Conservation (phyloP, 768 basidiomycete genomes). For the Mycena haematopus region DNA sequence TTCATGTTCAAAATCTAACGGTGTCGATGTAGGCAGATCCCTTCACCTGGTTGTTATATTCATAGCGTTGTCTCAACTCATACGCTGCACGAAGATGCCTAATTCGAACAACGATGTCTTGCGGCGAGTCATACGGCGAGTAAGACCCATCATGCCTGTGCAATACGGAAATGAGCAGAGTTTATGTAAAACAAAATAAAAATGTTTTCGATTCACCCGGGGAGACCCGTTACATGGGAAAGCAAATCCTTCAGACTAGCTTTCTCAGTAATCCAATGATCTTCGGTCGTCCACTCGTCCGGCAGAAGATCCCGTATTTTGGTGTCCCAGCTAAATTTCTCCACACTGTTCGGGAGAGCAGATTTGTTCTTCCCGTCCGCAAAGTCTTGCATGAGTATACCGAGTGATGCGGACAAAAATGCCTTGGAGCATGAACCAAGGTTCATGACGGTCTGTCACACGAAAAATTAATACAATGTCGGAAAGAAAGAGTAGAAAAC, state of each 20-base stretch:
- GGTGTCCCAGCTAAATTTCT: conserved; percentile 44
- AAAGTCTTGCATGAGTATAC: conserved; percentile 51
- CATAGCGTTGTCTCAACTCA: conserved; percentile 41
- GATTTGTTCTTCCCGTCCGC: conserved; percentile 42
- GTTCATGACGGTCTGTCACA: conserved; percentile 43
- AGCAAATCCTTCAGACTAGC: conserved; percentile 45
- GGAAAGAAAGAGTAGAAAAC: conserved; percentile 10
- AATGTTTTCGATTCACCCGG: conserved; percentile 31
- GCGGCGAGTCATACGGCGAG: conserved; percentile 31
- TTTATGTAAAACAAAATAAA: background rate
- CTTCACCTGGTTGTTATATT: conserved; percentile 43
- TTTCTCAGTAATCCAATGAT: conserved; percentile 46
- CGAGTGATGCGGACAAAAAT: conserved; percentile 45
- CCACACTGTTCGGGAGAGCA: conserved; percentile 38
- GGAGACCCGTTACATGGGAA: conserved; percentile 45
- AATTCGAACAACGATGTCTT: conserved; percentile 35
- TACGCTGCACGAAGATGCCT: conserved; percentile 36
- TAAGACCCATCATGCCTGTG: conserved; percentile 41
- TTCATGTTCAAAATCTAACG: background rate
- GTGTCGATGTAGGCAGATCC: background rate
- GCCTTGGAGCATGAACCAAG: conserved; percentile 48
- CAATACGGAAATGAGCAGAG: background rate
- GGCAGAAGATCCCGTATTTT: conserved; percentile 46
- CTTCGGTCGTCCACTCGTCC: conserved; percentile 47
- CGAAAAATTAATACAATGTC: background rate